These are phyloP conservation scores for Closterium sp. DNA, from an alignment of 139 green algal species.

Conservation along the genomic window DNA sequence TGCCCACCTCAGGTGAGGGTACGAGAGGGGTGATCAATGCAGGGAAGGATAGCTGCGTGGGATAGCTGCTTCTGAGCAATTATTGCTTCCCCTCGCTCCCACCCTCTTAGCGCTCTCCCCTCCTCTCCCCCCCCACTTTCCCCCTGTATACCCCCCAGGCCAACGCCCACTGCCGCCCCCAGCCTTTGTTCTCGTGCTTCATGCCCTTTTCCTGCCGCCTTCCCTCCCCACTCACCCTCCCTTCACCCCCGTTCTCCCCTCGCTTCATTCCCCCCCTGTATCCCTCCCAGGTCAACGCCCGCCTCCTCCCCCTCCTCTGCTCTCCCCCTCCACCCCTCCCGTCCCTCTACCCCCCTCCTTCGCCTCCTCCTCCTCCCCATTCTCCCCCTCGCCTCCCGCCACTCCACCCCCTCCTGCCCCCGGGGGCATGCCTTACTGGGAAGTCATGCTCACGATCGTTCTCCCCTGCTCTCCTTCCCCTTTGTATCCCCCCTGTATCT, in stretches of 20 bases:
- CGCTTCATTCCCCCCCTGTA: neutral
- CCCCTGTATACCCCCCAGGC: neutral
- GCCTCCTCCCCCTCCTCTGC: neutral
- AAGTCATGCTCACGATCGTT: no score
- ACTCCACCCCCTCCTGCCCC: no score
- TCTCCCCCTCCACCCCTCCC: neutral
- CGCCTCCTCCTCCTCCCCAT: neutral
- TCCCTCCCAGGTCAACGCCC: neutral
- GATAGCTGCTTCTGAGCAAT: no score
- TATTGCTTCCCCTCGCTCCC: neutral
- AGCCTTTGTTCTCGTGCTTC: neutral
- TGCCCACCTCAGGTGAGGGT: no score
- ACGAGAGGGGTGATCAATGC: no score
- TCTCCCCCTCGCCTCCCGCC: neutral
- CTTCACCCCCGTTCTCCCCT: neutral
- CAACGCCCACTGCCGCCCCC: neutral
- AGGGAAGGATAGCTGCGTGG: no score
- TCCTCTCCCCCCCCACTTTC: neutral
- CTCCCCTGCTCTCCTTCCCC: no score
- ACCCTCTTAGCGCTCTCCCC: neutral
- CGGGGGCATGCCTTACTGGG: no score
- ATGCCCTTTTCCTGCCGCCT: no score
- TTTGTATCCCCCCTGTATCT: neutral
- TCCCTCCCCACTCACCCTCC: neutral
- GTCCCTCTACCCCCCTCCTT: neutral